Base-by-base conservation (phyloP, 2,329 filamentous ascomycete genomes). In the Colletotrichum theobromicola region DNA sequence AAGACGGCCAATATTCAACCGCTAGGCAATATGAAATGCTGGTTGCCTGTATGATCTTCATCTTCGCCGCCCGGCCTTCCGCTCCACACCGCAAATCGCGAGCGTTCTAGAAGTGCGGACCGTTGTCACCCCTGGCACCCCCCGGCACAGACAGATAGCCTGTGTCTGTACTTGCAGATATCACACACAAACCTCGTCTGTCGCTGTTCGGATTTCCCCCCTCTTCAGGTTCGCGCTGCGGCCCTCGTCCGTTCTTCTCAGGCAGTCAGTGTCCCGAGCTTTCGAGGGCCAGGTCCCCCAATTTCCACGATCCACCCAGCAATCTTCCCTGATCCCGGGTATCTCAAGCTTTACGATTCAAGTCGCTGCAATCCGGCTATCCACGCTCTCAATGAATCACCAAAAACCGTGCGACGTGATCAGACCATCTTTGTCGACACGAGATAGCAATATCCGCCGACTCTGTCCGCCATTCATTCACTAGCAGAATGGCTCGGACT, bases 271-370 rank as follows among this genome's bases (percentile, higher is more conserved):
- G 61, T 60, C 58, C 67, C 50, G 60, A 65, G 60, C 71, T 74
- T 28, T 42, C 35, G 37, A 37, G 57, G 53, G 67, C 57, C 26
- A 60, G 24, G 60, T 65, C 58, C 46, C 62, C 64, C 64, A 75
- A 74, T 68, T 61, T 75, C 58, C 57, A 37, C 35, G 64, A 30
- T 74, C 73, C 73, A 75, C 64, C 64, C 16, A 13, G 28, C 60
- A 62, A n/a, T 58, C 37, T 57, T 15, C 64, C 70, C 70, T 75
- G 69, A 75, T 69, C 72, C 72, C n/a, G 35, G 62, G 10, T 32
- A 28, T 28, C 57, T 71, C 67, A 65, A 68, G 64, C 68, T 68
- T 70, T 65, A 74, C 70, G 73, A 74, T 65, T 74, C 70, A 74
- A 75, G 64, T 53, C 35, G 26, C 34, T 58, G 50, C 21, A 28